Conservation (phyloP, 345 rosid species). For the Salix arbutifolia region DNA sequence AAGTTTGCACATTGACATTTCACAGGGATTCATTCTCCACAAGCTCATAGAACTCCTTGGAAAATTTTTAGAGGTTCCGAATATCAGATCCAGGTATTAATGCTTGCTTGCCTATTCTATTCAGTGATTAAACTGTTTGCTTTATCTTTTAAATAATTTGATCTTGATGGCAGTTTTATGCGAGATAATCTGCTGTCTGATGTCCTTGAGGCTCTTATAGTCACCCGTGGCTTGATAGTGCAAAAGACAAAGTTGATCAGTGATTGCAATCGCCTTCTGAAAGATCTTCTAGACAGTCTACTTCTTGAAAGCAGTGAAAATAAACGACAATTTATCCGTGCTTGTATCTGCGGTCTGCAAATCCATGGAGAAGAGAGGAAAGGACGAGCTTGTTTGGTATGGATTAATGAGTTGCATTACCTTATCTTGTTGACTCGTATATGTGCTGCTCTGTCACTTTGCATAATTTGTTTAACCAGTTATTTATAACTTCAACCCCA, state of each 20-base stretch:
- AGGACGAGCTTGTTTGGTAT: constrained; percentile 83
- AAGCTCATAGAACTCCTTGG: constrained; percentile 94
- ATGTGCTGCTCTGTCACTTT: not conserved
- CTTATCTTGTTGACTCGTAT: not conserved
- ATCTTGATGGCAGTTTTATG: constrained; percentile 68
- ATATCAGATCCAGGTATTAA: constrained; percentile 78
- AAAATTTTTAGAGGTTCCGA: constrained; percentile 86
- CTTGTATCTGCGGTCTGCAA: constrained; percentile 87
- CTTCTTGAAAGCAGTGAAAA: constrained; percentile 96
- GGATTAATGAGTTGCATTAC: not conserved
- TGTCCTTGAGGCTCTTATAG: constrained; percentile 92
- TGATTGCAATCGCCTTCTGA: constrained; percentile 87
- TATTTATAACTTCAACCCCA: not conserved
- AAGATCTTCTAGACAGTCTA: constrained; percentile 90
- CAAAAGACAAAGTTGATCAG: constrained; percentile 97
- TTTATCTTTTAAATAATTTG: constrained; percentile 16
- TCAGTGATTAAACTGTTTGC: not conserved
- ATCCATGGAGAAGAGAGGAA: constrained; percentile 82
- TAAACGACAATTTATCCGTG: constrained; percentile 82
- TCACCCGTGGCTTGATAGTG: constrained; percentile 87
- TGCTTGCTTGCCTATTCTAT: not conserved
- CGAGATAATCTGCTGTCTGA: constrained; percentile 77
- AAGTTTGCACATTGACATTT: constrained; percentile 92
- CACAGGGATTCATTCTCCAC: constrained; percentile 96
- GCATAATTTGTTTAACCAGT: too few species aligned